Evolutionary conservation across 257 asterid species (phyloP).

Genomic region (Rehmannia glutinosa): DNA sequence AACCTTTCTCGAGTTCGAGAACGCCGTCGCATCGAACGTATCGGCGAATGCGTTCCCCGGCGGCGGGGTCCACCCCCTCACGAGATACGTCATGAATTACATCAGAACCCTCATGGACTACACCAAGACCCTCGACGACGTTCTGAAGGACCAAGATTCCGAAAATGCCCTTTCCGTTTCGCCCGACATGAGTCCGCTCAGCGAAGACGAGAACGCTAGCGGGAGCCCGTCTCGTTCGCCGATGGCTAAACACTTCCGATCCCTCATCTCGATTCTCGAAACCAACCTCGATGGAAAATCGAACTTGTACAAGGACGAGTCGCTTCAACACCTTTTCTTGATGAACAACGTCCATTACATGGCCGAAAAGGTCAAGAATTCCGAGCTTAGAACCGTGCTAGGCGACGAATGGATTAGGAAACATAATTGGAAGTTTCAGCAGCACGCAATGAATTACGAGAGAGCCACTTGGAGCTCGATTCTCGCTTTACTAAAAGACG

Average conservation of each 20-base stretch:
- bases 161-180: slow-evolving; percentile 27
- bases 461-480: slow-evolving; percentile 93
- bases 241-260: slow-evolving; percentile 44
- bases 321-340: slow-evolving; percentile 68
- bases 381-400: slow-evolving; percentile 56
- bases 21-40: slow-evolving; percentile 56
- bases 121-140: slow-evolving; percentile 51
- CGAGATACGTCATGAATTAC: slow-evolving; percentile 88
- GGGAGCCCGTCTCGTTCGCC: slow-evolving; percentile 34
- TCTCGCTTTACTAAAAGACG: slow-evolving; percentile 62
- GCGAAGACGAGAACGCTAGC: slow-evolving; percentile 38
- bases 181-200: slow-evolving; percentile 45
- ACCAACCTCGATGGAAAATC: slow-evolving; percentile 65
- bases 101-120: slow-evolving; percentile 61
- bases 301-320: slow-evolving; percentile 71
- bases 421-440: slow-evolving; percentile 82
- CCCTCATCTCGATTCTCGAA: slow-evolving; percentile 62
- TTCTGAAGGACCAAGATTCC: slow-evolving; percentile 50
- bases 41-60: slow-evolving; percentile 64
- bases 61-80: slow-evolving; percentile 82
- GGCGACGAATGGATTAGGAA: slow-evolving; percentile 83
- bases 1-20: slow-evolving; percentile 76
- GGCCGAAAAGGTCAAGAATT: slow-evolving; percentile 67
- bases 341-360: slow-evolving; percentile 91
- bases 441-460: slow-evolving; percentile 79